Conservation (phyloP, 352 stramenopile species). For the Phytopythium mirpurense region DNA sequence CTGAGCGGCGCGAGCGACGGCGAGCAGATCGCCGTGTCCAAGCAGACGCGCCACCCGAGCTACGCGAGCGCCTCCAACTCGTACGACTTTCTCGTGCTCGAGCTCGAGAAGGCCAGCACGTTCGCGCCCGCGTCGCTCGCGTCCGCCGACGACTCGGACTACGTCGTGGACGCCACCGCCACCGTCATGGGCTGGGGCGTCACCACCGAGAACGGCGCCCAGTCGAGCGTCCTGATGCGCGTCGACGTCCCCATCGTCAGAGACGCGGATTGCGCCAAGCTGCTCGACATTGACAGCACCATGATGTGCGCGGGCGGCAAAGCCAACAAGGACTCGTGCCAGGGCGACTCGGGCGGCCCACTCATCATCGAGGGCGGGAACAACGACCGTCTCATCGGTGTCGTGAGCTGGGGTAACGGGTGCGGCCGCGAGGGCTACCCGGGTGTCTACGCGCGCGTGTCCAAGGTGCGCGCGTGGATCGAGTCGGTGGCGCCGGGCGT, state of each 20-base stretch:
- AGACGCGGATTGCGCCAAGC: constrained; percentile 26
- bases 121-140: constrained; percentile 30
- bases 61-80: constrained; percentile 20
- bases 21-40: constrained; percentile 41
- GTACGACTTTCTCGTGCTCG: constrained; percentile 56
- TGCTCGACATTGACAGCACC: constrained; percentile 25
- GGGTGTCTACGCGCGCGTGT: constrained; percentile 51
- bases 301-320: constrained; percentile 56
- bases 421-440: constrained; percentile 44
- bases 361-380: constrained; percentile 29
- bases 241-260: constrained; percentile 37
- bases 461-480: constrained; percentile 40
- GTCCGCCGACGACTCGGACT: constrained; percentile 18
- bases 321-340: constrained; percentile 36
- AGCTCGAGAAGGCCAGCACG: constrained; percentile 29
- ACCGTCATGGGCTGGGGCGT: constrained; percentile 38
- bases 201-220: constrained; percentile 23
- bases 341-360: constrained; percentile 55
- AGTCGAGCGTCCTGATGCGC: constrained; percentile 28
- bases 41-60: constrained; percentile 41
- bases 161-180: constrained; percentile 21
- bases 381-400: constrained; percentile 35
- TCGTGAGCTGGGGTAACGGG: constrained; percentile 63
- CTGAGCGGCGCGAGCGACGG: constrained; percentile 34
- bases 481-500: constrained; percentile 14